Evolutionary conservation across 2,329 filamentous ascomycete genomes (phyloP).

Genomic region (Pseudogymnoascus verrucosus): DNA sequence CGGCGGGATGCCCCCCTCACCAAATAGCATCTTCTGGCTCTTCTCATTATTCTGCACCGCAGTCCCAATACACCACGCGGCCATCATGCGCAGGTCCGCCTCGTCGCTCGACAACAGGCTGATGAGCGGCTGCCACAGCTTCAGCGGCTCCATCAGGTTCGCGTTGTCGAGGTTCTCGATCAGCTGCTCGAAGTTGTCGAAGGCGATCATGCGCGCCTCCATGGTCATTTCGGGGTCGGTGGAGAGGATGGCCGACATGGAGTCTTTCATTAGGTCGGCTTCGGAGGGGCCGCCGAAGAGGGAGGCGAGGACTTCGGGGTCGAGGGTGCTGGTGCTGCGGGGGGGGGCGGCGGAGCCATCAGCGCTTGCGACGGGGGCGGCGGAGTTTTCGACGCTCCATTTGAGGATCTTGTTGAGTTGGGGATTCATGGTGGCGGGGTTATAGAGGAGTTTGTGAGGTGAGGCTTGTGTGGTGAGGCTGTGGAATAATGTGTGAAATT

Average conservation of each 20-base stretch:
- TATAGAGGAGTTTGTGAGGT: slow-evolving; percentile 1
- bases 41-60: slow-evolving; percentile 93
- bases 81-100: slow-evolving; percentile 68
- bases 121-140: slow-evolving; percentile 76
- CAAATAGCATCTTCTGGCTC: slow-evolving; percentile 64
- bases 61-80: slow-evolving; percentile 90
- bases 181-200: slow-evolving; percentile 91
- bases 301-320: slow-evolving; percentile 61
- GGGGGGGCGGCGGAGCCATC: slow-evolving; percentile 21
- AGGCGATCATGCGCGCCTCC: slow-evolving; percentile 72
- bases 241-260: slow-evolving; percentile 69
- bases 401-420: slow-evolving; percentile 29
- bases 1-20: slow-evolving; percentile 58
- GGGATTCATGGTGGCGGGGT: slow-evolving; percentile 21
- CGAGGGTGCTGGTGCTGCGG: slow-evolving; percentile 38
- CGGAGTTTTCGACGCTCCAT: slow-evolving; percentile 50
- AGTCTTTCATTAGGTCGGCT: slow-evolving; percentile 80
- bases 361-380: slow-evolving; percentile 22
- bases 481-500: neutral
- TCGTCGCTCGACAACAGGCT: slow-evolving; percentile 60
- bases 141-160: slow-evolving; percentile 76
- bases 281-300: slow-evolving; percentile 81
- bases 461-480: slow-evolving; percentile 8
- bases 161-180: slow-evolving; percentile 93
- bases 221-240: slow-evolving; percentile 54